Evolutionary conservation across 768 basidiomycete species (phyloP), one percentile per base, ranked within the genome.

Genomic region (Hydnum rufescens): DNA sequence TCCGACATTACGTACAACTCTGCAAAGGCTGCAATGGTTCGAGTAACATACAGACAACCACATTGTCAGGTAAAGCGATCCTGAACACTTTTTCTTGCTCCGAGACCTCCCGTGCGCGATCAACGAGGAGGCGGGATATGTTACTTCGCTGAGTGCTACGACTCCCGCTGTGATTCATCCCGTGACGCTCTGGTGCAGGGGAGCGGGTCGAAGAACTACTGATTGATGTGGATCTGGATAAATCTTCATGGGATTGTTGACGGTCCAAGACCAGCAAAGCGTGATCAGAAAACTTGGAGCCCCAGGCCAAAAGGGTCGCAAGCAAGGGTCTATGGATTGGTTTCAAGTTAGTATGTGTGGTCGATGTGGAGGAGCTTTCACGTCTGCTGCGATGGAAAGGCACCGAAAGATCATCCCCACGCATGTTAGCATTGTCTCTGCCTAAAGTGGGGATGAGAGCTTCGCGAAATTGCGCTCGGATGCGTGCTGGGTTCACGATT

Each of bases 201-300:
- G 19, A n/a, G n/a, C n/a, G n/a, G 13, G 16, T 23, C 16, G 44
- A 47, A 47, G 44, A 47, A 25, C 22, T 22, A 22, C 13, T 22
- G 22, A 39, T 22, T 13, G 36, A 13, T 13, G 36, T 39, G 22
- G 36, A 22, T n/a, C n/a, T n/a, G n/a, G n/a, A n/a, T n/a, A n/a
- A n/a, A 39, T 39, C 36, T 13, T 13, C 36, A 22, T 39, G 36
- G 13, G 36, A 39, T 25, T 55, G 42, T 49, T 74, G 69, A 42
- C 88, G 74, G 67, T 93, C 90, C 31, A 77, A 75, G 22, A 79
- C 72, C 46, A 95, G 76, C 55, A 89, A 66, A 0, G 82, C 80
- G 61, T 93, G 86, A 60, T 95, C 90, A 3, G 87, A 89, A 64
- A 93, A 93, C 59, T 89, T 88, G 32, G 85, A 80, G 28, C 90